Base-by-base conservation (phyloP, 164 flowering plant species). In the Vitis riparia region DNA sequence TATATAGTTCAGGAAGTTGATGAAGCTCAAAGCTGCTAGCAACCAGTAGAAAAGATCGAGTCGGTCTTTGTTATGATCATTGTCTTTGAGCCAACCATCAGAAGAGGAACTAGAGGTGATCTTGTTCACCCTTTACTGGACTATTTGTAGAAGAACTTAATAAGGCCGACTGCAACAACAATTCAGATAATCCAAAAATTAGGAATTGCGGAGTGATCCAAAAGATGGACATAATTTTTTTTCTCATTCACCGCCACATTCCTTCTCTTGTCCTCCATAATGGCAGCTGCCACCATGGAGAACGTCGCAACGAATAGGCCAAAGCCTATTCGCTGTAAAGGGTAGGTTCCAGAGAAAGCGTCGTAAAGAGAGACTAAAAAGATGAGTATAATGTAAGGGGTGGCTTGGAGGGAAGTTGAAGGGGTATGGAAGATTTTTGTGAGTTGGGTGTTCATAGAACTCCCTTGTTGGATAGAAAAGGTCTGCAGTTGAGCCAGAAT, bases 401-500 rank as follows among this genome's bases (percentile, higher is more conserved):
- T 32, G 37, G 37, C 37, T 32, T 59, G 27, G 67, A 71, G 29
- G 67, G 53, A 9, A 66, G 59, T 69, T 71, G 71, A 67, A 80
- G 44, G 44, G 23, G 61, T 15, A 55, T 73, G 29, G 14, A 79
- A 77, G 50, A 73, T 19, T 0, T 67, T 73, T 1, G 74, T 67
- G 14, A 79, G 44, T 2, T 73, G 58, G 1, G 78, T 52, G 58
- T 80, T 61, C 77, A 75, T 78, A 52, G 51, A 11, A 65, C 0
- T 7, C 15, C 79, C 84, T 73, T 81, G 84, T 15, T 55, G 48
- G 2, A 81, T 75, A 30, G 81, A 74, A 55, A 75, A 75, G 16
- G 83, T 80, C 60, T 59, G 68, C 1, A 80, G 67, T 47, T 81
- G 84, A 2, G 84, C 84, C 8, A 78, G 32, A 56, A 77, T 72